Evolutionary conservation across 2,329 filamentous ascomycete species (phyloP), one percentile per base, ranked within the genome.

Genomic region (Aspergillus brunneoviolaceus): DNA sequence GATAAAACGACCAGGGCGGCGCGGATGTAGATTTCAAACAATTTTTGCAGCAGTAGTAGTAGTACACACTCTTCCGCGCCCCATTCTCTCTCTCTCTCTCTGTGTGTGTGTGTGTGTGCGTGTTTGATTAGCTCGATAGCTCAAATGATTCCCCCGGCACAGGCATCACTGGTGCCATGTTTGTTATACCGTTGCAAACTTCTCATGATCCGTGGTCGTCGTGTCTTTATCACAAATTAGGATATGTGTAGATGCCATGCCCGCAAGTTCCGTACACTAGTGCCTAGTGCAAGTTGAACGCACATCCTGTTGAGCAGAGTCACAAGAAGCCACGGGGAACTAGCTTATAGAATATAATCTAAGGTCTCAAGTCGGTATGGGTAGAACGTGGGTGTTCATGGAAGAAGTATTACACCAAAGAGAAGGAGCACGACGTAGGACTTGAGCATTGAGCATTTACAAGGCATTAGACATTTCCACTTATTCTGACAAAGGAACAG

Each of bases 1-100:
- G 94, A 98, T 63, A 80, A 80, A 68, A 78, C 76, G 33, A 79
- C 77, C 27, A 69, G 77, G 50, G 77, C 77, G 48, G 70, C 71
- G 33, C 71, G 75, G 55, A 70, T 75, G 53, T 76, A 63, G 71
- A 27, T 57, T 50, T 39, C 29, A 23, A 23, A 23, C 4, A 23
- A 23, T 4, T 3, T 23, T 23, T 23, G 23, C 23, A 16, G 33
- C 7, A 29, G 53, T 48, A 16, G 2, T 27, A 27, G 2, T 29
- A 9, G 27, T 10, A 10, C 27, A 10, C 27, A 45, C 14, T 60
- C 23, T 39, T 49, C 31, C 10, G 10, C 23, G 5, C 49, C 23
- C 27, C 21, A 47, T 12, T 21, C 51, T 25, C 50, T 29, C 7
- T 9, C 7, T 29, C 9, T 29, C 27, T 27, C 21, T 21, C 21